A percentile compares a stretch with the other conserved stretches of the same genome.
phyloP scores from a whole-genome alignment of 2,329 filamentous ascomycete genomes.

The Helminthosporium solani region DNA sequence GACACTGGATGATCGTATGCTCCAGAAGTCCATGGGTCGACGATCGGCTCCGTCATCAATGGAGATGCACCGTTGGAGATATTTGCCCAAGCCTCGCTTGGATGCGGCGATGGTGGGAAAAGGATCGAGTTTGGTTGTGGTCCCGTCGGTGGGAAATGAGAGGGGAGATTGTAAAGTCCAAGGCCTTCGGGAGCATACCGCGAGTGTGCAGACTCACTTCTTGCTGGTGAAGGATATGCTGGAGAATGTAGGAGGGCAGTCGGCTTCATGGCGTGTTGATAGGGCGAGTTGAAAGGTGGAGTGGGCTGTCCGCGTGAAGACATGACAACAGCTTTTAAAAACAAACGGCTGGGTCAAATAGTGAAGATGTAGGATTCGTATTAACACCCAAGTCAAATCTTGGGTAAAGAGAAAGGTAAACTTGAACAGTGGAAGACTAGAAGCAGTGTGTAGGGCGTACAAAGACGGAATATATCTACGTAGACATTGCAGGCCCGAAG shows the following conservation, averaged over 20 bases:
- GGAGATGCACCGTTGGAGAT: conserved; percentile 30
- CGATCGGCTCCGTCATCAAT: conserved; percentile 29
- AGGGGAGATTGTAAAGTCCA: conserved; percentile 36
- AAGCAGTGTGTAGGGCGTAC: conserved; percentile 21
- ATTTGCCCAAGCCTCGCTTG: conserved; percentile 37
- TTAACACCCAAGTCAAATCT: conserved; percentile 2
- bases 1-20: conserved; percentile 37
- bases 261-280: conserved; percentile 31
- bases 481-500: conserved; percentile 20
- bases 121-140: conserved; percentile 14
- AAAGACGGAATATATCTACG: conserved; percentile 33
- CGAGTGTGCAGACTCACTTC: conserved; percentile 28
- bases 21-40: conserved; percentile 35
- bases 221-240: conserved; percentile 39
- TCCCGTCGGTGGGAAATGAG: conserved; percentile 14
- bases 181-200: conserved; percentile 33
- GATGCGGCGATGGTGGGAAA: conserved; percentile 39
- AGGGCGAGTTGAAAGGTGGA: conserved; percentile 40
- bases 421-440: conserved; percentile 11
- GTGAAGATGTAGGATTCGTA: conserved; percentile 5
- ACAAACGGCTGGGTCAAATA: conserved; percentile 1
- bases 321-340: conserved; percentile 21
- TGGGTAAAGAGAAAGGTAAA: conserved; percentile 11
- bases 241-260: conserved; percentile 30
- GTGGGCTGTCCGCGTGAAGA: conserved; percentile 33